Conservation (phyloP, 805 yeast genomes). For the Blastobotrys terrestris region DNA sequence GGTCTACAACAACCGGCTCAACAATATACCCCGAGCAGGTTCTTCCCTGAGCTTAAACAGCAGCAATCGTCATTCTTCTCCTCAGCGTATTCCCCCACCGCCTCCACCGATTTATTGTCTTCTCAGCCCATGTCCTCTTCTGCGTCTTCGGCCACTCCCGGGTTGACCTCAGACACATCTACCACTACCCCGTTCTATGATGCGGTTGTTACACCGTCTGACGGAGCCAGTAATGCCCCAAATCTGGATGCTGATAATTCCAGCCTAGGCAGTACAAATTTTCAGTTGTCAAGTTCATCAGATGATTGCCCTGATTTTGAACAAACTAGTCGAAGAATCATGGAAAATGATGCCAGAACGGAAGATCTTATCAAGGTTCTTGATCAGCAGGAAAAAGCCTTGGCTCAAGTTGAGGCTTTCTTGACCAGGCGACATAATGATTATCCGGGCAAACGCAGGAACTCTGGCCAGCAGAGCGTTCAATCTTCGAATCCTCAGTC, state of each 20-base stretch:
- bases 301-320: not conserved
- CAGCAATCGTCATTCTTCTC: not conserved
- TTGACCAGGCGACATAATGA: not conserved
- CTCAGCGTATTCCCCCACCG: not conserved
- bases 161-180: not conserved
- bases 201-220: conserved; percentile 1
- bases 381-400: not conserved
- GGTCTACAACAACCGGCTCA: not conserved
- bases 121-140: not conserved
- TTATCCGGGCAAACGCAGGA: too few relatives aligned
- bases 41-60: not conserved
- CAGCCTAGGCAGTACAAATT: too few relatives aligned
- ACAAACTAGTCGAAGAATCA: not conserved
- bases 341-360: not conserved
- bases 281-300: not conserved
- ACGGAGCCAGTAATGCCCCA: not conserved
- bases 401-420: not conserved
- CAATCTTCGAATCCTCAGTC: not conserved
- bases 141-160: not conserved
- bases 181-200: not conserved
- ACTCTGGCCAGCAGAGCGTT: too few relatives aligned
- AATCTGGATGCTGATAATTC: too few relatives aligned
- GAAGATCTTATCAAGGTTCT: not conserved
- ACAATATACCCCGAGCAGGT: not conserved
- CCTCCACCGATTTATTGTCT: not conserved